Evolutionary conservation across 2,329 filamentous ascomycete species (phyloP), one percentile per base, ranked within the genome.

Genomic region (Penicillium sp.): DNA sequence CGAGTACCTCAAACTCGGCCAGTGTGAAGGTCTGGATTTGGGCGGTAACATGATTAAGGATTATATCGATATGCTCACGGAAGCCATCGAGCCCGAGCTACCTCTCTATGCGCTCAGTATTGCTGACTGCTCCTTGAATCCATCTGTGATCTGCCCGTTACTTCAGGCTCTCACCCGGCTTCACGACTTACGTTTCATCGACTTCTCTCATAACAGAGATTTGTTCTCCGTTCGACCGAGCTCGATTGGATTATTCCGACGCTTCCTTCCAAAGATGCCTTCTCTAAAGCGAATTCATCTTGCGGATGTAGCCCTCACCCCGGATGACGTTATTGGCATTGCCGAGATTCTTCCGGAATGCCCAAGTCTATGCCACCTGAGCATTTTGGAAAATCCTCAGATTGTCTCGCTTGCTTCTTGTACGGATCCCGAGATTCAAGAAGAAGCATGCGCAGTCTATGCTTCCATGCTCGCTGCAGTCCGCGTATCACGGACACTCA

Each of bases 381-480:
- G 88, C 67, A 83, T 97, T 3, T 77, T 96, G 34, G 90, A 94
- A 62, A 99, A 99, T 65, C 65, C 71, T n/a, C 60, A 64, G 10
- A 72, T 77, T 37, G 81, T 86, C 0, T 82, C 86, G 56, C 77
- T 97, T 4, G 81, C 96, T 21, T 88, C 91, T 5, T 89, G 91
- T 0, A 89, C 82, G 47, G 90, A 90, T 5, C 91, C 94, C 64
- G 87, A 87, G 52, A 83, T 81, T 1, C 91, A 97, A 71, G 93
- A 97, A 74, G 93, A 97, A 74, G 93, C 94, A 1, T 96, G 91
- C 65, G 94, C 94, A 1, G 76, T 97, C 6, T 97, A 96, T 70
- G 92, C 94, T 1, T 96, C 92, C 2, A 81, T 97, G 18, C 88
- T 96, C 77, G 90, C 92, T 5, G 93, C 93, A 0, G 88, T 91